Conservation (phyloP, 768 basidiomycete genomes). For the Amanita thiersii region DNA sequence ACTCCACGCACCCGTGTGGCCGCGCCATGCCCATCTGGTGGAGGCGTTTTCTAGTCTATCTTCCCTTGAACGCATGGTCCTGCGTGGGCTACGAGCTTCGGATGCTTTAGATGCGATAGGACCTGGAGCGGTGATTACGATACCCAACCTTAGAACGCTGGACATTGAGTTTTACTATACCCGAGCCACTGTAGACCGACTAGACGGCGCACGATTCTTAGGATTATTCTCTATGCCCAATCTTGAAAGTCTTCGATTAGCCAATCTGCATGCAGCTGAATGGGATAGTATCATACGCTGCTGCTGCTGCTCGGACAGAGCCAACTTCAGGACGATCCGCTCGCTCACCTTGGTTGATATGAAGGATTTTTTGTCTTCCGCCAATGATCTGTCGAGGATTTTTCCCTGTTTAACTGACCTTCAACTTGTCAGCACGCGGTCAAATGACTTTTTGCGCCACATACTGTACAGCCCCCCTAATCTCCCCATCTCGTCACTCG, state of each 20-base stretch:
- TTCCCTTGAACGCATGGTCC: slow-evolving; percentile 16
- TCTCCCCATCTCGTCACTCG: neutral
- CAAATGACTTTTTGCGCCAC: slow-evolving; percentile 18
- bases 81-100: slow-evolving; percentile 16
- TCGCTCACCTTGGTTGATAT: slow-evolving; percentile 17
- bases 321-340: slow-evolving; percentile 1
- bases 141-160: slow-evolving; percentile 18
- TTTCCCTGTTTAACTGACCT: slow-evolving; percentile 20
- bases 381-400: slow-evolving; percentile 12
- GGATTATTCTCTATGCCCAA: slow-evolving; percentile 8
- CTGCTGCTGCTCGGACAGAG: slow-evolving; percentile 7
- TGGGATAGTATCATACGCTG: slow-evolving; percentile 7
- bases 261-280: slow-evolving; percentile 4
- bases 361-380: slow-evolving; percentile 10
- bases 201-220: slow-evolving; percentile 17
- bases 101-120: slow-evolving; percentile 11
- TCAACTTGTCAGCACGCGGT: slow-evolving; percentile 14
- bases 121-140: slow-evolving; percentile 8
- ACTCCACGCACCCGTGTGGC: slow-evolving; percentile 16
- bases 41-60: slow-evolving; percentile 15
- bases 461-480: slow-evolving; percentile 8
- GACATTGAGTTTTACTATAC: slow-evolving; percentile 14
- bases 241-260: slow-evolving; percentile 1
- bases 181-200: slow-evolving; percentile 1
- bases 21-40: slow-evolving; percentile 12